Base-by-base conservation (phyloP, 129 eudicot species). In the Escallonia rubra region DNA sequence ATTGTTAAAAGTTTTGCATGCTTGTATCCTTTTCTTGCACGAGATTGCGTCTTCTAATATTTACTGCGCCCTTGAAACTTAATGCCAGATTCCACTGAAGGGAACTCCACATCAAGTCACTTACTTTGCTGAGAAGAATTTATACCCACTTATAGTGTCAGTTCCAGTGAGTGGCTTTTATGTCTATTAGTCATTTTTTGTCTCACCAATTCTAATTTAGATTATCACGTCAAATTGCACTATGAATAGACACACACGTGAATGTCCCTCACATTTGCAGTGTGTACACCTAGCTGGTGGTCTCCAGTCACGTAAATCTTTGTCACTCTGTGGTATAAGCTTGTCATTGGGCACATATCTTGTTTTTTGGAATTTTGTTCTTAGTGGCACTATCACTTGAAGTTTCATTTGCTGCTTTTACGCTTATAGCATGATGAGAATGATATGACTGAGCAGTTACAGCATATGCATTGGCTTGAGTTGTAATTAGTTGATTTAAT, bases 41-140 rank as follows among this genome's bases (percentile, higher is more conserved):
- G 41, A 12, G 8, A 23, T 66, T 66, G 50, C 55, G 39, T 23
- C 13, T 58, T 59, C 63, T 39, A 9, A 48, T 8, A 23, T 12
- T 61, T 9, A 43, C 58, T 63, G 54, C 58, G 40, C 14, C 46
- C 61, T 16, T 52, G 9, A 61, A 61, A 15, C n/a, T n/a, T 53
- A 6, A 3, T 61, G 57, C 64, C 82, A 93, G 99, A 85, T 93
- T 67, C 90, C 96, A 8, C 71, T 93, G 79, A 93, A 93, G 85
- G 90, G 93, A 10, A 93, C 99, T 74, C 99, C 99, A 3, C 99
- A 93, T 83, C 99, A 93, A 86, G 96, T 93, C 11, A 82, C 99
- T 57, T 93, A 86, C 79, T 93, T 89, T 71, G 82, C 99, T 38
- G 96, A 89, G 79, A 93, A 93, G 90, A 93, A 93, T 76, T 61